Base-by-base conservation (phyloP, 2,329 filamentous ascomycete species). In the Diaporthe vexans region DNA sequence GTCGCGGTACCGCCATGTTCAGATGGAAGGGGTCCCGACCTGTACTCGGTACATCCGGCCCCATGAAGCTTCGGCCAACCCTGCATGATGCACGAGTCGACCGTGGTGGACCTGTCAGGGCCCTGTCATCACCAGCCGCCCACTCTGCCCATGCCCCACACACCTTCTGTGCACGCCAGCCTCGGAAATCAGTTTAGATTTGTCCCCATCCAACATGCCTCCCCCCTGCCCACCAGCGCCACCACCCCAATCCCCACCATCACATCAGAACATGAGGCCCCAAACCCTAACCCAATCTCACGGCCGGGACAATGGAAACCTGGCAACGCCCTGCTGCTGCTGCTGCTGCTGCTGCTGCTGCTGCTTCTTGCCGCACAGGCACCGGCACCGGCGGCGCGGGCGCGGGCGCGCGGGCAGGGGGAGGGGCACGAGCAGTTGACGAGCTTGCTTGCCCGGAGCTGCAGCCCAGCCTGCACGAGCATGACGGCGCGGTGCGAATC, bases 1-100 rank as follows among this genome's bases (percentile, higher is more conserved):
- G 69, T 72, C 70, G 48, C 70, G 70, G 70, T 63, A 72, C 70
- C 58, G 57, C 19, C 35, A 19, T 72, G 48, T 43, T 56, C 37
- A 63, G 46, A 54, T 63, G 70, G 70, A 72, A 63, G 67, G 73
- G 73, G 43, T 54, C 13, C 72, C 46, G 37, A 24, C 35, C 29
- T 48, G 74, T 75, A 75, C 56, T 73, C 52, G 48, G 72, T 75
- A 75, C 74, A 48, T 61, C 26, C 58, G 61, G 51, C 43, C 61
- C 61, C 35, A 51, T 63, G 52, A 73, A 70, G 73, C 73, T 69
- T 69, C 57, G 54, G 63, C 63, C 65, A 70, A 73, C 73, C 73
- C 73, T 75, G 73, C 73, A 75, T 73, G 54, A 70, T 72, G 74
- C 74, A 72, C 74, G 74, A 75, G 74, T 75, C 74, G 74, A 69